These are phyloP conservation scores for Zymoseptoria tritici DNA, from an alignment of 2,329 filamentous ascomycete species.

Conservation along the genomic window DNA sequence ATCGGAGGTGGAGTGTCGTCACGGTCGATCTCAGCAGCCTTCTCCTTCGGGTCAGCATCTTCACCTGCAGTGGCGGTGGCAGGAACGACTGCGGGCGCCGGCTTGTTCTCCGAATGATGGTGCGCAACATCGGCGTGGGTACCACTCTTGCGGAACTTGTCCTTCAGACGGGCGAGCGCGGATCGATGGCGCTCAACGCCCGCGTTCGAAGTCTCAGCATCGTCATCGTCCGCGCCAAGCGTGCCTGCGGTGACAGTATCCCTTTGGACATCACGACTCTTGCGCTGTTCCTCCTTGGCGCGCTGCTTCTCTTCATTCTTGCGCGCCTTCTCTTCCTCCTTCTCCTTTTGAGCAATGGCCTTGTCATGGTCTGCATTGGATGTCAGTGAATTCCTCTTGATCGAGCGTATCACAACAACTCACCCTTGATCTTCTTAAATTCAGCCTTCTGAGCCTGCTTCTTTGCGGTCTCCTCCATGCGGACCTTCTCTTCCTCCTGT, in stretches of 20 bases:
- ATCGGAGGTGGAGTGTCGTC: slow-evolving; percentile 1
- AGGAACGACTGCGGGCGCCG: not conserved
- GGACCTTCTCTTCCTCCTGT: slow-evolving; percentile 56
- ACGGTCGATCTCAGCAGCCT: not conserved
- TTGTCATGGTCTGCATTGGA: slow-evolving; percentile 46
- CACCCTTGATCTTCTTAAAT: slow-evolving; percentile 50
- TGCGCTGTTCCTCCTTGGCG: slow-evolving; percentile 48
- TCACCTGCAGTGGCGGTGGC: not conserved
- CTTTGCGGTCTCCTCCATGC: slow-evolving; percentile 48
- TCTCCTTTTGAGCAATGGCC: slow-evolving; percentile 39
- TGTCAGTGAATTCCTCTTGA: slow-evolving; percentile 5
- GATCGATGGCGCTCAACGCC: slow-evolving; percentile 16
- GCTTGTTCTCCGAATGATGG: not conserved
- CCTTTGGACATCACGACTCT: slow-evolving; percentile 25
- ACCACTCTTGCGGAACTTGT: slow-evolving; percentile 15
- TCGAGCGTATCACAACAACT: slow-evolving; percentile 23
- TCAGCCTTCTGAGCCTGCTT: slow-evolving; percentile 40
- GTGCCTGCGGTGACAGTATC: slow-evolving; percentile 14
- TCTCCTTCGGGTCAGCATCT: not conserved
- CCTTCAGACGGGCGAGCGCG: slow-evolving; percentile 16
- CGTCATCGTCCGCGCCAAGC: slow-evolving; percentile 7
- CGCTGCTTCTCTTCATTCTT: slow-evolving; percentile 48
- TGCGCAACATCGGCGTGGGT: slow-evolving; percentile 3
- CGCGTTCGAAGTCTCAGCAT: slow-evolving; percentile 1
- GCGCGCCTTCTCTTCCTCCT: slow-evolving; percentile 43